phyloP scores from a whole-genome alignment of 2,329 filamentous ascomycete genomes.

The Aspergillus sp. region DNA sequence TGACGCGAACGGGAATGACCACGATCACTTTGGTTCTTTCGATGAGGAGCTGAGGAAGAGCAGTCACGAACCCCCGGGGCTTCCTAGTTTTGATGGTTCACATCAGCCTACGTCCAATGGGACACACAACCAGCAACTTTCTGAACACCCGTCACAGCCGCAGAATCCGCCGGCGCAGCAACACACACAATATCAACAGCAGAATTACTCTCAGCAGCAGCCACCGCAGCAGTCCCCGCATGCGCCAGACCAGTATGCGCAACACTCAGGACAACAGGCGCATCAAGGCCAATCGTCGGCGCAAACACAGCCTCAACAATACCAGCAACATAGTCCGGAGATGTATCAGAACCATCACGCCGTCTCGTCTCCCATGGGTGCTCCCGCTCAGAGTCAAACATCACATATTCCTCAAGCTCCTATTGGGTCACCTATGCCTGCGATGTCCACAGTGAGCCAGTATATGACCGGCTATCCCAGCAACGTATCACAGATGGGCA shows the following conservation, averaged over 20 bases:
- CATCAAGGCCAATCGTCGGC: constrained; percentile 29
- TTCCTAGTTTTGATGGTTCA: constrained; percentile 41
- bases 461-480: constrained; percentile 49
- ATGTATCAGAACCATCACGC: constrained; percentile 30
- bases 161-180: constrained; percentile 21
- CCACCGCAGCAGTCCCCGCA: constrained; percentile 13
- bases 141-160: constrained; percentile 25
- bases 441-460: constrained; percentile 54
- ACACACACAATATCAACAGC: constrained; percentile 9
- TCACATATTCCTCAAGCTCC: constrained; percentile 38
- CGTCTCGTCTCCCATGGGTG: constrained; percentile 18
- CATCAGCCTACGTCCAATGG: constrained; percentile 48
- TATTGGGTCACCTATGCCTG: constrained; percentile 55
- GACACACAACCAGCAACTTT: constrained; percentile 14
- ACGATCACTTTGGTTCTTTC: background rate
- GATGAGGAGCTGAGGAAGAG: background rate
- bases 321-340: constrained; percentile 32
- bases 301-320: constrained; percentile 27
- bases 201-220: constrained; percentile 13
- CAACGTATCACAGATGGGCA: constrained; percentile 30
- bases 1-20: background rate
- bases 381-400: constrained; percentile 23
- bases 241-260: constrained; percentile 12
- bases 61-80: constrained; percentile 5
- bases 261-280: constrained; percentile 42